Evolutionary conservation across 2,329 filamentous ascomycete genomes (phyloP).

Genomic region (Ascosphaera aggregata): DNA sequence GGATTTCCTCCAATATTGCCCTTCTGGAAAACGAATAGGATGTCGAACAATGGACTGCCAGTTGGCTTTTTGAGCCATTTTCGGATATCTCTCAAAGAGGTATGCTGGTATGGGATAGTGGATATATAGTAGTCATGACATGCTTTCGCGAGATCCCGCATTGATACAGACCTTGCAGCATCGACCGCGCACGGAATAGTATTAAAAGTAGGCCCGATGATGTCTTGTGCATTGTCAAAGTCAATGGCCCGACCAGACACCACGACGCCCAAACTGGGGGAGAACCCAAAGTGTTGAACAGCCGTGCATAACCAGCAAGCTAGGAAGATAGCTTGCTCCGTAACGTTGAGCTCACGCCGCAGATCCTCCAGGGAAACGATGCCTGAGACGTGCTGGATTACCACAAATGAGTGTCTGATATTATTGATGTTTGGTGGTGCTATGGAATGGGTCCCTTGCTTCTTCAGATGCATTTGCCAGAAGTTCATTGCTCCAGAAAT

Average conservation of each 20-base stretch:
- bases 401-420: conserved; percentile 8
- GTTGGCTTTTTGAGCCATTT: conserved; percentile 22
- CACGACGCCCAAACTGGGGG: conserved; percentile 43
- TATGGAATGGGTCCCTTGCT: not conserved
- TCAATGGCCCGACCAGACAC: conserved; percentile 51
- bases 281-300: conserved; percentile 44
- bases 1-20: conserved; percentile 12
- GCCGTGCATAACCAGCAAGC: conserved; percentile 48
- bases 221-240: conserved; percentile 39
- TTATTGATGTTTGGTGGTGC: not conserved
- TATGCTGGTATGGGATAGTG: conserved; percentile 46
- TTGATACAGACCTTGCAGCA: conserved; percentile 24
- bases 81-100: conserved; percentile 50
- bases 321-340: conserved; percentile 45
- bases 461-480: conserved; percentile 37
- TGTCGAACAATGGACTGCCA: conserved; percentile 47
- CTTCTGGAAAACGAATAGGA: conserved; percentile 59
- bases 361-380: conserved; percentile 36
- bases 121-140: conserved; percentile 40
- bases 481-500: conserved; percentile 28
- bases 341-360: conserved; percentile 27
- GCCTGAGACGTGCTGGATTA: conserved; percentile 56
- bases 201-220: conserved; percentile 86
- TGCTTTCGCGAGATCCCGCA: conserved; percentile 32
- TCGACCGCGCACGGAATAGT: conserved; percentile 50